A percentile compares a stretch with the other conserved stretches of the same genome.
Conservation (phyloP, 768 basidiomycete genomes). For the Lyophyllum atratum region DNA sequence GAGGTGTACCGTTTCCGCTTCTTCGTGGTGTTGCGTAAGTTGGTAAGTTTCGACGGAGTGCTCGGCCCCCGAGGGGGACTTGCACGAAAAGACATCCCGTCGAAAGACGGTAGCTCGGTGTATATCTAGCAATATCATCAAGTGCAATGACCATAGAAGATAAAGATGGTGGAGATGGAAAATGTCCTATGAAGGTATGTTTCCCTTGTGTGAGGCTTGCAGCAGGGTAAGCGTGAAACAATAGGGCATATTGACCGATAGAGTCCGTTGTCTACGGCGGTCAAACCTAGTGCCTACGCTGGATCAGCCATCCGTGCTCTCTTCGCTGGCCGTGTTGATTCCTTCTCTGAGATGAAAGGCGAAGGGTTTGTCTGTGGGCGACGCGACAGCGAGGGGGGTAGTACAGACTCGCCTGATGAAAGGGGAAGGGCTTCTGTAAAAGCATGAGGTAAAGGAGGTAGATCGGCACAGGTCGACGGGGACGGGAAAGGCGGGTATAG, state of each 20-base stretch:
- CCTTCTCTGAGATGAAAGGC: background rate
- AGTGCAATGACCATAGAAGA: too few species aligned
- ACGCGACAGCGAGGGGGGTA: constrained; percentile 2
- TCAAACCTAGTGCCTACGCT: background rate
- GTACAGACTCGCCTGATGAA: background rate
- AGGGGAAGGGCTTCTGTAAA: background rate
- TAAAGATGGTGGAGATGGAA: too few species aligned
- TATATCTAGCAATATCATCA: too few species aligned
- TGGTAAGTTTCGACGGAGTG: background rate
- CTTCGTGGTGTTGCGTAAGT: background rate
- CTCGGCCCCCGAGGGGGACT: background rate
- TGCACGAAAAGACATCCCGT: background rate
- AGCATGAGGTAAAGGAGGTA: constrained; percentile 5
- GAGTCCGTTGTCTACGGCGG: too few species aligned
- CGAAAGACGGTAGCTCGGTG: background rate
- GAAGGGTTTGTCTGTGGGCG: background rate
- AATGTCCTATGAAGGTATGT: too few species aligned
- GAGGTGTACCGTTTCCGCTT: background rate
- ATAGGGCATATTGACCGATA: too few species aligned
- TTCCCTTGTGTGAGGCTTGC: too few species aligned
- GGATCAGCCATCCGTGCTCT: constrained; percentile 3
- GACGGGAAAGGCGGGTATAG: constrained; percentile 1
- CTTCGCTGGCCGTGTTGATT: constrained; percentile 3
- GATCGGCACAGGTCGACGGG: constrained; percentile 3
- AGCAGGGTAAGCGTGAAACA: too few species aligned